These are phyloP conservation scores for Rhizopus delemar DNA, from an alignment of 371 early-diverging fungal species.

Conservation along the genomic window DNA sequence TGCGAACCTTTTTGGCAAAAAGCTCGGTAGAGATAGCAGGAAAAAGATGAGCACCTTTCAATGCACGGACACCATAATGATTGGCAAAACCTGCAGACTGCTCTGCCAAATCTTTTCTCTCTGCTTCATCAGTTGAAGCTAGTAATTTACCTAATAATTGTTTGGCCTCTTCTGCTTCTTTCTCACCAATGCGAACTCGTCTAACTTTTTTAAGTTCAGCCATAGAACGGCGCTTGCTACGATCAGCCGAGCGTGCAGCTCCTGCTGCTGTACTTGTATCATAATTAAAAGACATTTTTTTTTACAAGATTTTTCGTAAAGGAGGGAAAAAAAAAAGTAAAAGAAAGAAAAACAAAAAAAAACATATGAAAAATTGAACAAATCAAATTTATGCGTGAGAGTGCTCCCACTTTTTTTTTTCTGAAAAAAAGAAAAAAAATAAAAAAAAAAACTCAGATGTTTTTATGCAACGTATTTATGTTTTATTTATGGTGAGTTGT, in stretches of 20 bases:
- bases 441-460: no score
- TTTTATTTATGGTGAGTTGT: constrained; percentile 14
- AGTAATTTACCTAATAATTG: constrained; percentile 37
- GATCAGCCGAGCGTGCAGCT: constrained; percentile 45
- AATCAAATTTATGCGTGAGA: not conserved
- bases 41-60: constrained; percentile 60
- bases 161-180: constrained; percentile 46
- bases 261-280: constrained; percentile 43
- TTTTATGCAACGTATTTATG: no score
- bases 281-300: constrained; percentile 31
- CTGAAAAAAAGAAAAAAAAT: not conserved
- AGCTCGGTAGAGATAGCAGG: constrained; percentile 58
- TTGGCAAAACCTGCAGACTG: constrained; percentile 40
- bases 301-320: constrained; percentile 1
- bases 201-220: constrained; percentile 33
- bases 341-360: constrained; percentile 5
- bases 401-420: constrained; percentile 3
- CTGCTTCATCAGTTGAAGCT: constrained; percentile 28
- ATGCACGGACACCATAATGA: constrained; percentile 56
- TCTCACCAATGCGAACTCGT: constrained; percentile 45
- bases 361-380: constrained; percentile 3
- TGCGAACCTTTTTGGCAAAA: constrained; percentile 71
- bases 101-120: constrained; percentile 38
- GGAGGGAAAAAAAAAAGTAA: constrained; percentile 3
- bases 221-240: constrained; percentile 35